phyloP scores from a whole-genome alignment of 345 rosid genomes.

The Reutealis trisperma region DNA sequence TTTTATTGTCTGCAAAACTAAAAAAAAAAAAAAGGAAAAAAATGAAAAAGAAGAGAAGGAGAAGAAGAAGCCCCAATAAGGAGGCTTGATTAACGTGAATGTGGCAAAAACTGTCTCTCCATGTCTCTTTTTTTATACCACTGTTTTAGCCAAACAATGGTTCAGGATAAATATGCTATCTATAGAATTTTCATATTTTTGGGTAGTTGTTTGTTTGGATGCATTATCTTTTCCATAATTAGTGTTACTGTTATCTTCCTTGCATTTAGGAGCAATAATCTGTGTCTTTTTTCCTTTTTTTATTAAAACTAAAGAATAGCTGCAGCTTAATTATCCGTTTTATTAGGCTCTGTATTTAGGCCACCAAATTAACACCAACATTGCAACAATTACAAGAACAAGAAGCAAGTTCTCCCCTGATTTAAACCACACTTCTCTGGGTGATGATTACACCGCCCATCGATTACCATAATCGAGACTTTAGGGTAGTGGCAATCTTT shows the following conservation, averaged over 20 bases:
- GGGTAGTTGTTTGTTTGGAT: background rate
- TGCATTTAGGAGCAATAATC: slow-evolving; percentile 6
- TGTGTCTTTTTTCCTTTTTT: background rate
- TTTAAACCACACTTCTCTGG: background rate
- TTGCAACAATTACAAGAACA: background rate
- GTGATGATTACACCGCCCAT: too few species aligned
- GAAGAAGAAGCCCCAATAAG: background rate
- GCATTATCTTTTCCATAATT: background rate
- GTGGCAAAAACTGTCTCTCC: slow-evolving; percentile 7
- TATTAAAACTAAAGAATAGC: too few species aligned
- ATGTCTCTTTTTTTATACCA: slow-evolving; percentile 22
- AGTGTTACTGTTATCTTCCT: background rate
- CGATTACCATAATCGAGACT: too few species aligned
- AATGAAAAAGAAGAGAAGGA: background rate
- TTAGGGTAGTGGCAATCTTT: too few species aligned
- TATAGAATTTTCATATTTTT: slow-evolving; percentile 1
- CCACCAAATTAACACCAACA: slow-evolving; percentile 24
- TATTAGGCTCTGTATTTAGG: slow-evolving; percentile 5
- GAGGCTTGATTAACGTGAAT: slow-evolving; percentile 5
- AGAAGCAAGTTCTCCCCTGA: background rate
- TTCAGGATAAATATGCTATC: background rate
- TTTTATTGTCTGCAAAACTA: background rate
- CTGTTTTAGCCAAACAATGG: background rate
- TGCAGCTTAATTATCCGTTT: background rate
- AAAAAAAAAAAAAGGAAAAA: too few species aligned